Conservation (phyloP, 2,329 filamentous ascomycete genomes). For the Fusarium poae region DNA sequence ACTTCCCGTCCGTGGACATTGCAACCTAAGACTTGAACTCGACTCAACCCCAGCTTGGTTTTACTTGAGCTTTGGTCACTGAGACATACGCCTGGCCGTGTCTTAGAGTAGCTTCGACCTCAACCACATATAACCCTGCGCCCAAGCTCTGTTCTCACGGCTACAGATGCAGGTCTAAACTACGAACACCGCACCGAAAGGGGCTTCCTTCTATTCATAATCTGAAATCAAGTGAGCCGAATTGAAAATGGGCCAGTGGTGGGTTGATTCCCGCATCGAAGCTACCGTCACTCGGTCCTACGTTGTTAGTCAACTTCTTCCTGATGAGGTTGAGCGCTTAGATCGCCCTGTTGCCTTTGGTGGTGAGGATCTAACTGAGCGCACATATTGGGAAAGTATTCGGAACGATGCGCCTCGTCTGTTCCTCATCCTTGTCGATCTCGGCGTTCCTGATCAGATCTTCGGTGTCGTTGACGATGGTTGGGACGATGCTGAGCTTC, state of each 20-base stretch:
- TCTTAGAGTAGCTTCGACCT: slow-evolving; percentile 22
- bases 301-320: slow-evolving; percentile 73
- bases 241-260: slow-evolving; percentile 67
- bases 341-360: slow-evolving; percentile 75
- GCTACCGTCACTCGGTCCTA: slow-evolving; percentile 76
- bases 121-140: slow-evolving; percentile 17
- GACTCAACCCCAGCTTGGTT: slow-evolving; percentile 1
- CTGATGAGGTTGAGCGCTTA: slow-evolving; percentile 72
- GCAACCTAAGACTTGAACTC: slow-evolving; percentile 10
- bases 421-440: slow-evolving; percentile 78
- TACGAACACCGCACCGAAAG: slow-evolving; percentile 27
- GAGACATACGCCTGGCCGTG: slow-evolving; percentile 12
- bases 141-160: slow-evolving; percentile 16
- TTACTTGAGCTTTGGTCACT: background rate
- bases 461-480: slow-evolving; percentile 81
- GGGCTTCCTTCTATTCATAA: slow-evolving; percentile 26
- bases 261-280: slow-evolving; percentile 78
- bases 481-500: slow-evolving; percentile 82
- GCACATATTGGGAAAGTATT: slow-evolving; percentile 85
- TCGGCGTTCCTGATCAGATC: slow-evolving; percentile 78
- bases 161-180: slow-evolving; percentile 42
- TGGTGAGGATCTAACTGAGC: slow-evolving; percentile 72
- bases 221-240: slow-evolving; percentile 18
- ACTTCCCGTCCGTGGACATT: slow-evolving; percentile 16
- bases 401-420: slow-evolving; percentile 75